Percentiles rank a stretch among this genome's conserved stretches.
These are phyloP conservation scores for Astrocystis sublimbata DNA, from an alignment of 495 filamentous ascomycete genomes.

Conservation along the genomic window DNA sequence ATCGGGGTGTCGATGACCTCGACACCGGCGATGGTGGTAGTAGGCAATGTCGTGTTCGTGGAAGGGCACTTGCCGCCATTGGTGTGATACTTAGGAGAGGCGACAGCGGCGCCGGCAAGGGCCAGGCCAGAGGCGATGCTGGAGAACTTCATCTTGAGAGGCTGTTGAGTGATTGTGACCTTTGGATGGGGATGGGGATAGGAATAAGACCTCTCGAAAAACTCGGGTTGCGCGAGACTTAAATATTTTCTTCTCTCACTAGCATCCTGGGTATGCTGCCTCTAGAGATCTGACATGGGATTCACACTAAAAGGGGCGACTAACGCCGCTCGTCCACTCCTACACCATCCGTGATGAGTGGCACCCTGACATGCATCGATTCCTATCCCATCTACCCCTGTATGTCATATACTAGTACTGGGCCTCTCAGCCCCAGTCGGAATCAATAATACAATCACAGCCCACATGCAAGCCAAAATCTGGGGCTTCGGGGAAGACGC, in stretches of 20 bases:
- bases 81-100: not conserved
- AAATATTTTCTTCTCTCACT: not conserved
- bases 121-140: constrained; percentile 11
- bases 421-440: not conserved
- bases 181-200: not conserved
- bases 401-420: not conserved
- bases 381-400: not conserved
- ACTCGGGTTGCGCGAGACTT: too few species aligned
- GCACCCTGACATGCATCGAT: too few species aligned
- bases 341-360: too few species aligned
- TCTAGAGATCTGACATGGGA: not conserved
- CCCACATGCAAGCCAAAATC: constrained; percentile 12
- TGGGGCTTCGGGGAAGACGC: not conserved
- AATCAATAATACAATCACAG: not conserved
- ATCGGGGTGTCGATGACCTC: constrained; percentile 15
- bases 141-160: constrained; percentile 15
- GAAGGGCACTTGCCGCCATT: not conserved
- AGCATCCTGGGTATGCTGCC: not conserved
- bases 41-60: not conserved
- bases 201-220: not conserved
- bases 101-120: constrained; percentile 1
- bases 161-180: not conserved
- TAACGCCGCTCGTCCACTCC: too few species aligned
- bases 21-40: constrained; percentile 2
- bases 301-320: not conserved